Conservation (phyloP, 2,329 filamentous ascomycete species). For the Venturia aucupariae region DNA sequence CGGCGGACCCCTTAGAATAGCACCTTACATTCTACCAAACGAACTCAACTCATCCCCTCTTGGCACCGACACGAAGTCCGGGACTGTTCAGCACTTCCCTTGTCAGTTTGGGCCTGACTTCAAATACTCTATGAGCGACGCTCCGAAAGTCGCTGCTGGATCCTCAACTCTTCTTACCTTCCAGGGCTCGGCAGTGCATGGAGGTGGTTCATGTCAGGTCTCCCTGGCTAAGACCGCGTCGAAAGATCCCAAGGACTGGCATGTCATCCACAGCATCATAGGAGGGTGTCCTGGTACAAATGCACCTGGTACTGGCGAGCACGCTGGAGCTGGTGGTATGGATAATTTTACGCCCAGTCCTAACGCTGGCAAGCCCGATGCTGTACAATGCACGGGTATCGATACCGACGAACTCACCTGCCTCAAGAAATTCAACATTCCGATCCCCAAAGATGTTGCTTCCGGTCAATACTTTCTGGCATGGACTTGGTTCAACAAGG, state of each 20-base stretch:
- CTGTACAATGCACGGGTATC: neutral
- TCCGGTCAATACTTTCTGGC: slow-evolving; percentile 68
- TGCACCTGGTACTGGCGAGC: slow-evolving; percentile 9
- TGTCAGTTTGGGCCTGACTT: slow-evolving; percentile 5
- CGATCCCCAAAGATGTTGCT: slow-evolving; percentile 62
- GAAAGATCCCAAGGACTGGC: slow-evolving; percentile 59
- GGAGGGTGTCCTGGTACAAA: slow-evolving; percentile 65
- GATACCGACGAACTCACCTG: slow-evolving; percentile 50
- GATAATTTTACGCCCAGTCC: neutral
- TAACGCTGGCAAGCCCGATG: neutral
- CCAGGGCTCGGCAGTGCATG: slow-evolving; percentile 58
- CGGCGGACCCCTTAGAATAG: neutral
- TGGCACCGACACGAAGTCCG: neutral
- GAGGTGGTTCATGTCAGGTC: slow-evolving; percentile 85
- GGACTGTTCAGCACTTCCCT: neutral
- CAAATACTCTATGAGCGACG: neutral
- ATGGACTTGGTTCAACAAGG: slow-evolving; percentile 86
- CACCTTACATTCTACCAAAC: neutral
- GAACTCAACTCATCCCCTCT: neutral
- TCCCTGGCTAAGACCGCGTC: slow-evolving; percentile 64
- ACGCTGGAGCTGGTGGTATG: slow-evolving; percentile 2
- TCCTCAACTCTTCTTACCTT: neutral
- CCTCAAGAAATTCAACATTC: slow-evolving; percentile 55
- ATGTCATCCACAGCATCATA: slow-evolving; percentile 80
- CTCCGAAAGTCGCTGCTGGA: neutral